Evolutionary conservation across 2,329 filamentous ascomycete species (phyloP).

Genomic region (Fusarium temperatum): DNA sequence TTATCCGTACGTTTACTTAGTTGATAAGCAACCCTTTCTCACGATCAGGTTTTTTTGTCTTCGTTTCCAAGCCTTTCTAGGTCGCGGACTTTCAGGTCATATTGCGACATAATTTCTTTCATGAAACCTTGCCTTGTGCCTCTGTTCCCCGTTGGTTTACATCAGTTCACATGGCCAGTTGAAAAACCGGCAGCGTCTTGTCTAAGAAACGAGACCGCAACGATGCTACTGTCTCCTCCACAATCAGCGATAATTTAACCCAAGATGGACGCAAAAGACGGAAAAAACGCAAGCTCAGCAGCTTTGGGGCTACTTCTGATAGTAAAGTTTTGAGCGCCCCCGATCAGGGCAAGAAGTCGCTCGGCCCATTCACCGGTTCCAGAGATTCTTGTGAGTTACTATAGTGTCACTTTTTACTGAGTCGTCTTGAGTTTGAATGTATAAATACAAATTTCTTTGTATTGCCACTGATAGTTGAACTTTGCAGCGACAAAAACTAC

Average conservation of each 20-base stretch:
- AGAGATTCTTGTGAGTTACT: constrained; percentile 63
- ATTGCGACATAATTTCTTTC: neutral
- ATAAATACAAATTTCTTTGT: constrained; percentile 45
- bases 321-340: constrained; percentile 38
- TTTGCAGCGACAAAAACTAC: constrained; percentile 59
- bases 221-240: constrained; percentile 37
- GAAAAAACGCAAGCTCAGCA: neutral
- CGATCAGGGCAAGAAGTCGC: constrained; percentile 51
- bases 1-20: neutral
- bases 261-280: constrained; percentile 22
- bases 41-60: neutral
- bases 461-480: constrained; percentile 48
- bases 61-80: neutral
- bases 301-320: constrained; percentile 39
- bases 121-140: too few species aligned
- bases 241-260: constrained; percentile 38
- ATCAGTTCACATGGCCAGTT: constrained; percentile 37
- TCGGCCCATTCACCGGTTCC: constrained; percentile 66
- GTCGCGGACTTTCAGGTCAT: neutral
- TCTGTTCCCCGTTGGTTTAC: neutral
- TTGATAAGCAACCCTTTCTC: neutral
- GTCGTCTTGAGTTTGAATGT: neutral
- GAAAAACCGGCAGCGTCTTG: constrained; percentile 19
- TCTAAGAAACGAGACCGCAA: constrained; percentile 43
- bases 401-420: neutral